Conservation (phyloP, 2,329 filamentous ascomycete species). For the Fusarium stilboides region DNA sequence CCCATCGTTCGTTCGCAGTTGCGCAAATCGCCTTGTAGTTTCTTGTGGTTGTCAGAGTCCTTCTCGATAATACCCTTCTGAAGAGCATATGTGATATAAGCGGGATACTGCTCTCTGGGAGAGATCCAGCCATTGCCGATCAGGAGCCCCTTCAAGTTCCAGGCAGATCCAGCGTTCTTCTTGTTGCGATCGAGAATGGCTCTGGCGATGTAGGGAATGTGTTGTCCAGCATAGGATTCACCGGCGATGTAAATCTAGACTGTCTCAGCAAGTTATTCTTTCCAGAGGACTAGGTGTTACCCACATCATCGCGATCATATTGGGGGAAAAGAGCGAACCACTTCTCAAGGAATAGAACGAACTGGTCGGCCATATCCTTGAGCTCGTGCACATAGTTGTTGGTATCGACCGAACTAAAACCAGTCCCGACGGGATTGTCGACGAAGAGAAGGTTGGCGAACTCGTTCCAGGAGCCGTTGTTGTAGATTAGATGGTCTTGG, state of each 20-base stretch:
- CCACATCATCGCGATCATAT: conserved; percentile 91
- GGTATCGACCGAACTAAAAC: conserved; percentile 95
- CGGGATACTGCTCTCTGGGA: conserved; percentile 88
- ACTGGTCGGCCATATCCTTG: conserved; percentile 89
- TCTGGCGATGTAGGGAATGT: conserved; percentile 97
- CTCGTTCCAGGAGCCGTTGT: conserved; percentile 98
- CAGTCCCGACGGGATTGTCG: conserved; percentile 96
- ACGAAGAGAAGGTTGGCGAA: conserved; percentile 98
- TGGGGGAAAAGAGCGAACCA: conserved; percentile 94
- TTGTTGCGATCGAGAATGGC: conserved; percentile 92
- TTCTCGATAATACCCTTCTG: conserved; percentile 80
- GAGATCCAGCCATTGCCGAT: conserved; percentile 99
- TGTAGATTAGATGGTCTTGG: conserved; percentile 79
- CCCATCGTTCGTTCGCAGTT: conserved; percentile 77
- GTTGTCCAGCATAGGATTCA: conserved; percentile 96
- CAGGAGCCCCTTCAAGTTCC: conserved; percentile 87
- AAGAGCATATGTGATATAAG: conserved; percentile 87
- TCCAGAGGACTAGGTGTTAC: conserved; percentile 55
- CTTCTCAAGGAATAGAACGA: conserved; percentile 90
- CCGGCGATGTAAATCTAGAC: conserved; percentile 90
- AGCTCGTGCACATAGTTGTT: conserved; percentile 89
- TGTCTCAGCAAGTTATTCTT: conserved; percentile 38
- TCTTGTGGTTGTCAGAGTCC: conserved; percentile 73
- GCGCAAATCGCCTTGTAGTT: conserved; percentile 78
- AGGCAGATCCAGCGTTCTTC: conserved; percentile 63